Evolutionary conservation across 139 green algal species (phyloP).

Genomic region (Pseudopediastrum boryanum): DNA sequence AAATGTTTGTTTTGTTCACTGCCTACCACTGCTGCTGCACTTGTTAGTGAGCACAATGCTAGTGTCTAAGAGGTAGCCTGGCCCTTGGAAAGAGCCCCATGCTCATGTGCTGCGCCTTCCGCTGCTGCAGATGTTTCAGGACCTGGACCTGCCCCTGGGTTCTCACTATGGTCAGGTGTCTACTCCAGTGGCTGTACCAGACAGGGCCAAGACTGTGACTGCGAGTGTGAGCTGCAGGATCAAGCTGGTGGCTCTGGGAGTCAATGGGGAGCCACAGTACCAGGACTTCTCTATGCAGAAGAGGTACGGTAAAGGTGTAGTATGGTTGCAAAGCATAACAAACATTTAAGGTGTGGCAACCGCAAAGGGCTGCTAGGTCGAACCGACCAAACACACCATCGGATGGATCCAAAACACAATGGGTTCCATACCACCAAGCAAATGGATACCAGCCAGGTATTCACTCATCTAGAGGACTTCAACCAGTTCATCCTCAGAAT

Average conservation of each 20-base stretch:
- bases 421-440: too few species aligned
- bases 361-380: too few species aligned
- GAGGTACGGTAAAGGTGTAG: background rate
- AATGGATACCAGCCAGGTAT: too few species aligned
- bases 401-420: too few species aligned
- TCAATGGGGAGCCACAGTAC: slow-evolving; percentile 17
- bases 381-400: too few species aligned
- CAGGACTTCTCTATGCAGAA: slow-evolving; percentile 10
- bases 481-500: too few species aligned
- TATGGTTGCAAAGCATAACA: background rate
- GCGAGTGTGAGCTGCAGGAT: slow-evolving; percentile 2
- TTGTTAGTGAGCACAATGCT: background rate
- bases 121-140: slow-evolving; percentile 16
- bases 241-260: background rate
- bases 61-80: background rate
- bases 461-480: too few species aligned
- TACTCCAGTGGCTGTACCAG: background rate
- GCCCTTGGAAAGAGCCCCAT: background rate
- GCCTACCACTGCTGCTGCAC: background rate
- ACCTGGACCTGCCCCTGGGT: background rate
- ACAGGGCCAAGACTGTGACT: background rate
- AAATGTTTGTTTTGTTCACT: background rate
- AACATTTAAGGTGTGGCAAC: background rate
- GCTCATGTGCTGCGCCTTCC: background rate
- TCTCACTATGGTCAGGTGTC: background rate